Conservation (phyloP, 495 filamentous ascomycete genomes). For the Aspergillus funiculosus region DNA sequence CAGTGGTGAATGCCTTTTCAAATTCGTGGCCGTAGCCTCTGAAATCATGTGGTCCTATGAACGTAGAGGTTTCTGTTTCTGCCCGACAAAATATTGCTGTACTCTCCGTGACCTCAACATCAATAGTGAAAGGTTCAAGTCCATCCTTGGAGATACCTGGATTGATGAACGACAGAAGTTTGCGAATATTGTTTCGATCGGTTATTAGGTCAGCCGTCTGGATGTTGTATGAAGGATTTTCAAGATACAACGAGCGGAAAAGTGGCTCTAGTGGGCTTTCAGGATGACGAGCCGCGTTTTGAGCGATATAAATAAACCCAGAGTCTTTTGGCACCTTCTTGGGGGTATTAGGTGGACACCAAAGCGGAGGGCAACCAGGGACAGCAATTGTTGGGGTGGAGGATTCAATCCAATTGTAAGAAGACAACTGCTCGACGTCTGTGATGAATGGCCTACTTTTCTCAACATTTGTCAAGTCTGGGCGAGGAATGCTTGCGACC, state of each 20-base stretch:
- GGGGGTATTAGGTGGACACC: constrained; percentile 8
- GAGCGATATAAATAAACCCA: constrained; percentile 20
- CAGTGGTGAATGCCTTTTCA: constrained; percentile 44
- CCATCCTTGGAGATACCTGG: constrained; percentile 11
- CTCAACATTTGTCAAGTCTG: too few relatives aligned
- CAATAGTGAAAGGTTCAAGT: constrained; percentile 37
- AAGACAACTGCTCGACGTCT: constrained; percentile 38
- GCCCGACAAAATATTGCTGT: constrained; percentile 39
- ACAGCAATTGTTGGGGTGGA: constrained; percentile 24
- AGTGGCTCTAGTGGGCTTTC: constrained; percentile 45
- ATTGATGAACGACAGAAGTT: constrained; percentile 45
- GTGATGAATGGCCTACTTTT: too few relatives aligned
- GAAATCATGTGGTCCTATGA: constrained; percentile 34
- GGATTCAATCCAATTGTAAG: constrained; percentile 47
- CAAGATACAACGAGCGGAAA: constrained; percentile 42
- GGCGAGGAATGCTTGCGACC: too few relatives aligned
- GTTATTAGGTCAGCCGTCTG: constrained; percentile 40
- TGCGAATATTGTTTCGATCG: constrained; percentile 50
- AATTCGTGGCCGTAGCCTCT: constrained; percentile 44
- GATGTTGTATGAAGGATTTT: constrained; percentile 41
- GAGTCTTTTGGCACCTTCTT: constrained; percentile 12
- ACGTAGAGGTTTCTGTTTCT: constrained; percentile 27
- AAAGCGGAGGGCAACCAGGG: constrained; percentile 19
- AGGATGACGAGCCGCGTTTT: constrained; percentile 21
- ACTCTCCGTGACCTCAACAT: constrained; percentile 35